Percentiles rank a stretch among this genome's conserved stretches.
Evolutionary conservation across 2,329 filamentous ascomycete genomes (phyloP).

Genomic region (Pyrenochaeta sp.): DNA sequence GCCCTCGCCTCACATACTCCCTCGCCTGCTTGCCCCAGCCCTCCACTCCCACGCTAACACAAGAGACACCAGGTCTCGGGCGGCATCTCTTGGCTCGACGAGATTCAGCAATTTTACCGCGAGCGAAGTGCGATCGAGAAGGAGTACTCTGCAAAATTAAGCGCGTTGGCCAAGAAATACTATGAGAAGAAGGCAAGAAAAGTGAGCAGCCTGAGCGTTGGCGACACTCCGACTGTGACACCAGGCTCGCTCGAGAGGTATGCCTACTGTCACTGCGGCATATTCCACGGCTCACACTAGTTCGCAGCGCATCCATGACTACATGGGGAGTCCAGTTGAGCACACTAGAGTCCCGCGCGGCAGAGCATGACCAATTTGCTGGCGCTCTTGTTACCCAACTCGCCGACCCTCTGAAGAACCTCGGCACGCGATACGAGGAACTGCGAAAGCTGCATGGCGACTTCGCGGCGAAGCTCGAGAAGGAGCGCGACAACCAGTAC

Average conservation of each 20-base stretch:
- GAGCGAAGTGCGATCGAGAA: slow-evolving; percentile 94
- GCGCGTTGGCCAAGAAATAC: slow-evolving; percentile 90
- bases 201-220: slow-evolving; percentile 85
- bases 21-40: slow-evolving; percentile 6
- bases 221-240: slow-evolving; percentile 90
- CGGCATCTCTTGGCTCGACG: slow-evolving; percentile 93
- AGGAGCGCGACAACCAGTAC: slow-evolving; percentile 85
- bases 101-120: slow-evolving; percentile 96
- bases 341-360: slow-evolving; percentile 84
- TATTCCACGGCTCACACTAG: slow-evolving; percentile 8
- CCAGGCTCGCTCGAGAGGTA: slow-evolving; percentile 93
- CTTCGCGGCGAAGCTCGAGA: slow-evolving; percentile 86
- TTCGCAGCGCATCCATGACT: slow-evolving; percentile 83
- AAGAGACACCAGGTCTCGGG: slow-evolving; percentile 66
- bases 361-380: slow-evolving; percentile 86
- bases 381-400: slow-evolving; percentile 80
- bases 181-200: slow-evolving; percentile 96
- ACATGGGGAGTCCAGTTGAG: slow-evolving; percentile 96
- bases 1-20: slow-evolving; percentile 9
- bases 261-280: slow-evolving; percentile 12
- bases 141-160: slow-evolving; percentile 91
- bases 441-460: slow-evolving; percentile 89
- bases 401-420: slow-evolving; percentile 83
- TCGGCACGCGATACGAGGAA: slow-evolving; percentile 82
- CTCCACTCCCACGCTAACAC: slow-evolving; percentile 29